These are phyloP conservation scores for Juglanconis oblonga DNA, from an alignment of 2,329 filamentous ascomycete genomes.

Conservation along the genomic window DNA sequence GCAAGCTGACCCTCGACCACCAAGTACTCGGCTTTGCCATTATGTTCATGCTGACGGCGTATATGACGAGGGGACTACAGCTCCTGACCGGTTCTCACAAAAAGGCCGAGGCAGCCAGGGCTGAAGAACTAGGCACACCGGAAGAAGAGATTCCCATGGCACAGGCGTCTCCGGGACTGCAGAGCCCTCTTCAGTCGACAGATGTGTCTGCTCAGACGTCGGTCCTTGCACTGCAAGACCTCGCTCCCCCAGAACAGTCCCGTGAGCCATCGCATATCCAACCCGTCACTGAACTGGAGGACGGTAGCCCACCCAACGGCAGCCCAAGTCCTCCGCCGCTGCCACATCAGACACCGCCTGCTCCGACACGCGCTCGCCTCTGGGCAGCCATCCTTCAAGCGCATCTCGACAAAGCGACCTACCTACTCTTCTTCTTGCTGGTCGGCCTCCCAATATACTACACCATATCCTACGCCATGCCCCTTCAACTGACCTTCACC, in stretches of 20 bases:
- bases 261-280: constrained; percentile 12
- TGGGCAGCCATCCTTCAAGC: constrained; percentile 47
- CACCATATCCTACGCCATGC: constrained; percentile 48
- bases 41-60: constrained; percentile 51
- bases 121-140: constrained; percentile 46
- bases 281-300: neutral
- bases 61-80: constrained; percentile 52
- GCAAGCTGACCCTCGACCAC: neutral
- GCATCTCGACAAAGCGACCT: constrained; percentile 46
- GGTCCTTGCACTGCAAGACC: constrained; percentile 17
- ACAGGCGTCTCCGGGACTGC: constrained; percentile 23
- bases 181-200: constrained; percentile 17
- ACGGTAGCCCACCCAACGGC: constrained; percentile 14
- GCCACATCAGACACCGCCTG: constrained; percentile 37
- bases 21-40: constrained; percentile 53
- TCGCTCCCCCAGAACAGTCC: constrained; percentile 17
- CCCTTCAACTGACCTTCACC: constrained; percentile 43
- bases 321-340: constrained; percentile 20
- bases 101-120: constrained; percentile 46
- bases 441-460: constrained; percentile 56
- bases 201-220: constrained; percentile 10
- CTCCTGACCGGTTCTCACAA: constrained; percentile 50
- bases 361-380: constrained; percentile 42
- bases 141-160: constrained; percentile 48
- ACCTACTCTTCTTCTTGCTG: constrained; percentile 42